Conservation (phyloP, 2,329 filamentous ascomycete genomes). For the Cercospora sp. region DNA sequence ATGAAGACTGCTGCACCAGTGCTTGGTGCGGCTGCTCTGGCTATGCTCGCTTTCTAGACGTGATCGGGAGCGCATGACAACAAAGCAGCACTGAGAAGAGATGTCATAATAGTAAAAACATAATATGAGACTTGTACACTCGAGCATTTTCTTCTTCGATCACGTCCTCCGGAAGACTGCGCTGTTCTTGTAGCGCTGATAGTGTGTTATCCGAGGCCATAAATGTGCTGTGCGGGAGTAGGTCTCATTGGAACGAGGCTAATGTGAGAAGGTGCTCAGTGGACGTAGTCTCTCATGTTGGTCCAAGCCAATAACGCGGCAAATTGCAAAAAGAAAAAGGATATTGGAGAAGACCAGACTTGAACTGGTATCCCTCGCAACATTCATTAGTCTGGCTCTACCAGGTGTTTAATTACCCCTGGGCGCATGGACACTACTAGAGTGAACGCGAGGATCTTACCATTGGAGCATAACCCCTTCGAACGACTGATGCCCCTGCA, state of each 20-base stretch:
- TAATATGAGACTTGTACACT: background rate
- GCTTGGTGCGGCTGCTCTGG: slow-evolving; percentile 1
- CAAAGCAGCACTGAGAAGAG: background rate
- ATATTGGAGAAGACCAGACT: background rate
- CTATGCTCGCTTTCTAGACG: background rate
- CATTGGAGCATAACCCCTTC: too few relatives aligned
- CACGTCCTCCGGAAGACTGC: background rate
- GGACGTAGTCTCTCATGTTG: background rate
- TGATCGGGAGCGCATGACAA: background rate
- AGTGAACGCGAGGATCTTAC: too few relatives aligned
- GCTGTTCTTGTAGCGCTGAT: background rate
- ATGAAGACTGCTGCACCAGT: slow-evolving; percentile 3
- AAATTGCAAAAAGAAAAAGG: too few relatives aligned
- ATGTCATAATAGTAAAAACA: background rate
- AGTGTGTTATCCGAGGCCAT: background rate
- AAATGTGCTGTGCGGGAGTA: background rate
- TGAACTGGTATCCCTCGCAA: background rate
- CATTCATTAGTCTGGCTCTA: too few relatives aligned
- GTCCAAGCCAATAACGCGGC: background rate
- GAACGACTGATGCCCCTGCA: too few relatives aligned
- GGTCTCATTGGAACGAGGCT: background rate
- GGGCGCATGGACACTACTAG: too few relatives aligned
- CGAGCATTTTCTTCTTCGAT: background rate
- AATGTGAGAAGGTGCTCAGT: background rate
- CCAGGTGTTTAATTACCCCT: too few relatives aligned